Base-by-base conservation (phyloP, 2,329 filamentous ascomycete genomes). In the Colletotrichum sp. region DNA sequence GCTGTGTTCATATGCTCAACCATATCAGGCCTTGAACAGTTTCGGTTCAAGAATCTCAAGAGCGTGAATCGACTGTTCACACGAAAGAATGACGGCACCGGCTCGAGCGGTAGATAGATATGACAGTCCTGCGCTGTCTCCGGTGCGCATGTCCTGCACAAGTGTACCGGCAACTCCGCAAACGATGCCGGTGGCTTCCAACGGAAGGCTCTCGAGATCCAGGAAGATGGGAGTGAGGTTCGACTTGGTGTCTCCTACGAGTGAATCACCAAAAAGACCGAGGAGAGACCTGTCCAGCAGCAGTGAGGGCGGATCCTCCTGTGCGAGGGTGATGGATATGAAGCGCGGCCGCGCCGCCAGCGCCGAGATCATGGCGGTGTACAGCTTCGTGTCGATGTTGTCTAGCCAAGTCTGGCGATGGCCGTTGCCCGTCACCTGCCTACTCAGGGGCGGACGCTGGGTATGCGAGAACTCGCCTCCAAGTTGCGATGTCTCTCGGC, bases 111-210 rank as follows among this genome's bases (percentile, higher is more conserved):
- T 99, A 76, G 94, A 97, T 77, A 99, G 87, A 83, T 98, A 99
- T 74, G 94, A 96, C 85, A 99, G 93, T 83, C 98, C 96, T 1
- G 95, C 91, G 78, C 85, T 89, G 75, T 87, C 86, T 38, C 83
- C 82, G 79, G 86, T 86, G 71, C 88, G 85, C 83, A 95, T 93
- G 61, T 94, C 94, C 66, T 94, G 92, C 1, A 96, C 94, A 32
- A 99, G 88, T 71, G 93, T 91, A 30, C 96, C 95, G 0, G 96
- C 96, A 3, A 99, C 95, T 32, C 97, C 96, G 79, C 96, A 98
- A 5, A 99, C 95, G 74, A 99, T 98, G 26, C 96, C 96, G 0
- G 96, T 98, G 9, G 95, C 96, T 83, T 98, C 95, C 57, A 96
- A 90, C 0, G 96, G 95, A 55, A 99, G 87, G 57, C 92, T 92